Evolutionary conservation across 1,139 yeast species (phyloP), one percentile per base, ranked within the genome.

Genomic region (Kodamaea fungicola): DNA sequence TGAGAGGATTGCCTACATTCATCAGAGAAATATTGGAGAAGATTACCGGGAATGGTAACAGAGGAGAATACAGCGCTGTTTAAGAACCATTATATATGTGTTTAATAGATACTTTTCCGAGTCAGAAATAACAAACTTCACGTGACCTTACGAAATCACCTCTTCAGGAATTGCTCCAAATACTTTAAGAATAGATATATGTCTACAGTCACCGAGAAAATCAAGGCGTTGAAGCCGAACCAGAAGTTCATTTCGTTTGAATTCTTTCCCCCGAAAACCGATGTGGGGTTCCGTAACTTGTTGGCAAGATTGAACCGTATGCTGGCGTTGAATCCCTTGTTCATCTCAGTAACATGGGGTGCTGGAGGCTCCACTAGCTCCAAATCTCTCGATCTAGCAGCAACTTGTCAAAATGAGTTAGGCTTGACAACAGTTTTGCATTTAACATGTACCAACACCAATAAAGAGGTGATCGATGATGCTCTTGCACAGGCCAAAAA

Each of bases 321-420:
- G 94, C 78, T 85, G 52, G 83, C 85, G 3, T 66, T 92, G 46
- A 90, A 89, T 39, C 97, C 97, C 3, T 64, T 84, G 19, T 94
- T 92, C 58, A 82, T 90, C 37, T 87, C 96, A 2, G 84, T 94
- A 8, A 94, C 99, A 0, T 92, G 98, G 97, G 98, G 98, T 22
- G 97, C 98, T 7, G 97, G 97, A 28, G 98, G 98, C 2, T 81
- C 95, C 3, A 89, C 97, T 4, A 80, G 94, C 37, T 83, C 78
- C 39, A 89, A 88, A 62, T 85, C 97, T 1, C 63, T 92, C 43
- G 94, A 86, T 35, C 67, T 92, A 41, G 96, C 97, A 0, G 69
- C 78, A 12, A 74, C 87, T 2, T 84, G 95, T 52, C 88, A 84
- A 51, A 69, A 76, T 35, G 86, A 83, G 37, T 69, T 89, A 41